Evolutionary conservation across 805 yeast species (phyloP), one percentile per base, ranked within the genome.

Genomic region (Grigorovia yakushimaensis): DNA sequence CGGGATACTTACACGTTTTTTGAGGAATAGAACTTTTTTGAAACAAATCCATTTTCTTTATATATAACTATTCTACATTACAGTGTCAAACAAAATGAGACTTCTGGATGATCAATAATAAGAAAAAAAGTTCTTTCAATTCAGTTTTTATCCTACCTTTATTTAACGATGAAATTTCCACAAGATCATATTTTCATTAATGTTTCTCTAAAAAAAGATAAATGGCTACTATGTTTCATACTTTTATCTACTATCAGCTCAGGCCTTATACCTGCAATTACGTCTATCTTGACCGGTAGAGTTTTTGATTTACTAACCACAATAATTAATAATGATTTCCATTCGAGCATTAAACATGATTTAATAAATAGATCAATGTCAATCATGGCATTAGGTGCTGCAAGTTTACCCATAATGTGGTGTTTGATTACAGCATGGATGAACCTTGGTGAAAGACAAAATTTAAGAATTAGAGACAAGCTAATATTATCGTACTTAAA

Each of bases 401-500:
- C 73, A 0, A 60, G 73, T 11, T 57, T 74, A 6, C 54, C 75
- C 0, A 49, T 70, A 4, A 63, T 69, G 41, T 81, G 88, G 82
- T 40, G 72, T 0, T 78, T 82, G 3, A 71, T 84, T 7, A 58
- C 73, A 1, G 55, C 70, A 0, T 88, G 94, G 85, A 75, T 81
- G 74, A 55, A 66, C 7, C 67, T 84, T 41, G 96, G 95, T 7
- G 95, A 86, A 61, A 65, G 69, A 11, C 88, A 83, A 52, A 86
- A 80, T 42, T 54, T 67, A 9, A 66, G 82, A 42, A 79, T 82
- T 0, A 69, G 96, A 48, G 44, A 51, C 2, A 44, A 51, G 3
- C 50, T 87, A 4, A 73, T 76, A 43, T 44, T 54, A 1, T 66
- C 74, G 0, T 64, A 83, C 23, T 51, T 85, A 17, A 39, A 46